Conservation (phyloP, 192 early-diverging fungal species). For the Mortierella hygrophila region DNA sequence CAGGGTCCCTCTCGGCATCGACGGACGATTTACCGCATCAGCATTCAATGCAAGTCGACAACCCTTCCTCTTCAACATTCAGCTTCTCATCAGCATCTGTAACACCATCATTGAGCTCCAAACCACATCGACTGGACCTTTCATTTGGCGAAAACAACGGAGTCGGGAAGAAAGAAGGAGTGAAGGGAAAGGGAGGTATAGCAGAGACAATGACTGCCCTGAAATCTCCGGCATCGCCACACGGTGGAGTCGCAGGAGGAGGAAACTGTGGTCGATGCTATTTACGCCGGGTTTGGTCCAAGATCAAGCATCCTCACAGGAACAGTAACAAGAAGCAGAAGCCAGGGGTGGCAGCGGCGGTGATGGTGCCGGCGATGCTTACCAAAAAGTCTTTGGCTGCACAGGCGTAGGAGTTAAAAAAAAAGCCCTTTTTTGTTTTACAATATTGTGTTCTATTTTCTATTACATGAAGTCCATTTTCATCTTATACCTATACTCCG, state of each 20-base stretch:
- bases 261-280: background rate
- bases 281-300: conserved; percentile 31
- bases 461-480: background rate
- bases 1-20: background rate
- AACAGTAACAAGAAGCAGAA: background rate
- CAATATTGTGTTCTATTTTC: background rate
- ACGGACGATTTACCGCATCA: background rate
- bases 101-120: conserved; percentile 3
- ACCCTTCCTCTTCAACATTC: background rate
- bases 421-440: background rate
- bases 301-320: conserved; percentile 14
- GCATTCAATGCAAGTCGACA: background rate
- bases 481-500: background rate
- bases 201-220: background rate
- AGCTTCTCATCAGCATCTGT: background rate
- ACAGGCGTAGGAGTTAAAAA: background rate
- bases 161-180: background rate
- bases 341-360: background rate
- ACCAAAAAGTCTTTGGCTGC: background rate
- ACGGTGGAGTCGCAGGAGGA: background rate
- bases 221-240: conserved; percentile 2
- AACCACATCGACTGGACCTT: conserved; percentile 1
- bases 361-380: too few relatives aligned
- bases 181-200: background rate
- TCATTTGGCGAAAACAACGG: background rate